These are phyloP conservation scores for Microcos paniculata DNA, from an alignment of 345 rosid species.

Conservation along the genomic window DNA sequence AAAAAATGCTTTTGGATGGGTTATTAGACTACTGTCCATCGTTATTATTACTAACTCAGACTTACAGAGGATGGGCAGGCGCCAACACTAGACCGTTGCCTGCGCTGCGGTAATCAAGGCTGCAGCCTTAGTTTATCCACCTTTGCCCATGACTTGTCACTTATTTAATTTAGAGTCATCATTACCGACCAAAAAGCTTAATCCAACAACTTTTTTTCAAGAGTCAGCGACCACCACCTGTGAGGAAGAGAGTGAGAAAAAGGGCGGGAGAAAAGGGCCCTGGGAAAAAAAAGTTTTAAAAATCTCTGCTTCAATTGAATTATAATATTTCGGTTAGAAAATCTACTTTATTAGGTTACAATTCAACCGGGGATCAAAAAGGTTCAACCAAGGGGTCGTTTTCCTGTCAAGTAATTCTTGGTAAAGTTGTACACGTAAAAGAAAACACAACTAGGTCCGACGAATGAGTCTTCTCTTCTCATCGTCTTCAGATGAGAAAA, in stretches of 20 bases:
- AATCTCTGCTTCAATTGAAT: neutral
- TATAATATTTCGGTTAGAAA: too few relatives aligned
- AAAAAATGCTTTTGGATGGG: neutral
- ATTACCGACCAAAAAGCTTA: slow-evolving; percentile 5
- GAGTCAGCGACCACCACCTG: neutral
- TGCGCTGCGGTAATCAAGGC: neutral
- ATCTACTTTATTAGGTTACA: neutral
- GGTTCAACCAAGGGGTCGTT: neutral
- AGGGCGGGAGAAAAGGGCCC: neutral
- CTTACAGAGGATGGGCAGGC: neutral
- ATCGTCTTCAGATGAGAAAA: neutral
- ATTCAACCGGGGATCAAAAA: neutral
- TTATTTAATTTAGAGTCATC: neutral
- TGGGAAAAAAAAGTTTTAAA: neutral
- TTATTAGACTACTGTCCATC: too few relatives aligned
- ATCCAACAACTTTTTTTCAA: neutral
- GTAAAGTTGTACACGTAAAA: slow-evolving; percentile 1
- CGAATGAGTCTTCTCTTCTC: neutral
- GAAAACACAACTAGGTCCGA: neutral
- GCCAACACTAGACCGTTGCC: neutral
- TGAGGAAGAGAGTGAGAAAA: neutral
- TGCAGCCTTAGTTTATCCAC: neutral
- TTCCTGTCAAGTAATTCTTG: neutral
- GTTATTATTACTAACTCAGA: too few relatives aligned
- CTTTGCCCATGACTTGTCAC: neutral